A percentile compares a stretch with the other conserved stretches of the same genome.
These are phyloP conservation scores for Linaria vulgaris DNA, from an alignment of 257 asterid species.

Conservation along the genomic window DNA sequence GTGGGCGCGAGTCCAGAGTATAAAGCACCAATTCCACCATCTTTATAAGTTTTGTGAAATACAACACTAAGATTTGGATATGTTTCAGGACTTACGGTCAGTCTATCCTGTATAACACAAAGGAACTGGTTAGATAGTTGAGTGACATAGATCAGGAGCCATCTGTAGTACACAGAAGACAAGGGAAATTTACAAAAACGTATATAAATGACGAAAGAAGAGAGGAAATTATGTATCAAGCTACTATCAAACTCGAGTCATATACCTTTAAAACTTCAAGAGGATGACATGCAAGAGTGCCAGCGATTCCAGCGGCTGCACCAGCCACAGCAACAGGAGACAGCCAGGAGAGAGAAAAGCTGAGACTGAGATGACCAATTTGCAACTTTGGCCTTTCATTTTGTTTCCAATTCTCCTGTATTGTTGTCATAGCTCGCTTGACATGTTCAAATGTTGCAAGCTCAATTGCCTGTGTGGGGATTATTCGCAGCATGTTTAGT, in stretches of 20 bases:
- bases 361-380: constrained; percentile 50
- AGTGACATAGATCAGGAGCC: background rate
- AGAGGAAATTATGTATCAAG: background rate
- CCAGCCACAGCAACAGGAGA: constrained; percentile 95
- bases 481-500: constrained; percentile 88
- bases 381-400: constrained; percentile 46
- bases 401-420: constrained; percentile 64
- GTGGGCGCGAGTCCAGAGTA: constrained; percentile 85
- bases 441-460: constrained; percentile 91
- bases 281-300: constrained; percentile 95
- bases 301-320: constrained; percentile 90
- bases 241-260: too few relatives aligned
- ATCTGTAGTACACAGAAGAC: background rate
- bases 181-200: background rate
- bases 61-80: constrained; percentile 81
- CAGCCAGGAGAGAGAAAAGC: constrained; percentile 66
- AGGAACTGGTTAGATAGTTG: constrained; percentile 3
- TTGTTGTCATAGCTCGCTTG: constrained; percentile 71
- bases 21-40: constrained; percentile 70
- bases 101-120: constrained; percentile 65
- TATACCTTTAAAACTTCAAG: constrained; percentile 93
- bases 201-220: too few relatives aligned
- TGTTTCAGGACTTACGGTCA: constrained; percentile 75
- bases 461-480: constrained; percentile 96
- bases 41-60: constrained; percentile 60